A percentile compares a stretch with the other conserved stretches of the same genome.
These are phyloP conservation scores for Oidiodendron maius DNA, from an alignment of 495 filamentous ascomycete species.

Conservation along the genomic window DNA sequence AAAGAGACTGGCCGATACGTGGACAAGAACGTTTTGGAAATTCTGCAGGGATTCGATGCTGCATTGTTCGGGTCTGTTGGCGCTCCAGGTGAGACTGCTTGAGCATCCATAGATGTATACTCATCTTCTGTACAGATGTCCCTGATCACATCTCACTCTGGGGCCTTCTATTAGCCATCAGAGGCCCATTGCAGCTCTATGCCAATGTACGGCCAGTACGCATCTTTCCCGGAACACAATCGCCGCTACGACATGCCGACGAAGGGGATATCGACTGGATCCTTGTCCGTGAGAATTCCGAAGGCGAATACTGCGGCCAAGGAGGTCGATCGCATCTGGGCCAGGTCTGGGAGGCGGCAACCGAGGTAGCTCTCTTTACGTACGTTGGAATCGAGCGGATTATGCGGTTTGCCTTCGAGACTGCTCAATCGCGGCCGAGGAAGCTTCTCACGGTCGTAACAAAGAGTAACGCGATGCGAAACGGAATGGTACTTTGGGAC, in stretches of 20 bases:
- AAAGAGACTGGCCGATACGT: conserved; percentile 46
- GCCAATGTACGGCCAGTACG: conserved; percentile 50
- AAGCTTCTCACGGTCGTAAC: conserved; percentile 50
- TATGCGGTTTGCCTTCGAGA: conserved; percentile 49
- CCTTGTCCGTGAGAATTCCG: conserved; percentile 51
- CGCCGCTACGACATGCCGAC: conserved; percentile 37
- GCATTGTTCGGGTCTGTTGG: conserved; percentile 52
- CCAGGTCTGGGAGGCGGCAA: conserved; percentile 46
- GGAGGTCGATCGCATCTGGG: conserved; percentile 47
- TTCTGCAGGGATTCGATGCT: conserved; percentile 44
- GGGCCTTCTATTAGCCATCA: conserved; percentile 48
- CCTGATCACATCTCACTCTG: conserved; percentile 53
- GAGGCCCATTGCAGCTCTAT: conserved; percentile 47
- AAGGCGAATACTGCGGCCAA: conserved; percentile 53
- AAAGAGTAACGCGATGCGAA: conserved; percentile 50
- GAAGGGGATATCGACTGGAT: conserved; percentile 44
- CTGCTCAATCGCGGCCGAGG: conserved; percentile 36
- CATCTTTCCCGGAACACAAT: conserved; percentile 41
- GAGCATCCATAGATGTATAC: not conserved
- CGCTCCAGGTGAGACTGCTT: conserved; percentile 34
- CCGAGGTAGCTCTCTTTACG: conserved; percentile 49
- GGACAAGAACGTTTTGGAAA: conserved; percentile 45
- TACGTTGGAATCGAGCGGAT: conserved; percentile 45
- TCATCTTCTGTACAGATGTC: conserved; percentile 31
- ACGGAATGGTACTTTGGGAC: conserved; percentile 52